Percentiles rank a stretch among this genome's conserved stretches.
Evolutionary conservation across 345 rosid species (phyloP).

Genomic region (Citrus cavaleriei): DNA sequence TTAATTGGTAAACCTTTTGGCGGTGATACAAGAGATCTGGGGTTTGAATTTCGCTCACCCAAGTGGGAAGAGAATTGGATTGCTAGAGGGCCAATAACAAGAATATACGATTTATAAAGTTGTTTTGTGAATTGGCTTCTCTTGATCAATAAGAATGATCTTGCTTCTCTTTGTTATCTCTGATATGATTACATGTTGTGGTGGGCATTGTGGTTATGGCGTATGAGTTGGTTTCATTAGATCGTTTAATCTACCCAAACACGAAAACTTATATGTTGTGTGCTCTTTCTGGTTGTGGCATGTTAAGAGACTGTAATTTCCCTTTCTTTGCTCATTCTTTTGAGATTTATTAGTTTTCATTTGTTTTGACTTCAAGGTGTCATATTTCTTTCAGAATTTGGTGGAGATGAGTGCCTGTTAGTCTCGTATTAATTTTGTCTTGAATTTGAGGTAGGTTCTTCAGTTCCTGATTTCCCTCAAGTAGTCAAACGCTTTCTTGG

Average conservation of each 20-base stretch:
- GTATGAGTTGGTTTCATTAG: not conserved
- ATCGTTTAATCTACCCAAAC: not conserved
- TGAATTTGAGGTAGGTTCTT: not conserved
- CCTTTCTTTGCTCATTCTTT: not conserved
- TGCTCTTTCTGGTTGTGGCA: not conserved
- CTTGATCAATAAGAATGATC: slow-evolving; percentile 1
- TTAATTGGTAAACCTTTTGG: not conserved
- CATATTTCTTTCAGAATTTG: not conserved
- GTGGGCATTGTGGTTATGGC: too few relatives aligned
- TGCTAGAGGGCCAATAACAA: too few relatives aligned
- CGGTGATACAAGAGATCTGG: too few relatives aligned
- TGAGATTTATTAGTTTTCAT: not conserved
- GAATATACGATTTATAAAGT: not conserved
- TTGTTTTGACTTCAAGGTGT: not conserved
- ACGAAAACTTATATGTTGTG: too few relatives aligned
- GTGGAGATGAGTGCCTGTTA: not conserved
- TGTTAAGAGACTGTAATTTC: not conserved
- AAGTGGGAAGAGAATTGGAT: too few relatives aligned
- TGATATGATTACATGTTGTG: not conserved
- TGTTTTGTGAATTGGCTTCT: not conserved
- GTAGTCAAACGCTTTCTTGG: not conserved
- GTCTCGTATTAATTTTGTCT: not conserved
- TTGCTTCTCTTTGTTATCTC: not conserved
- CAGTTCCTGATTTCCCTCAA: not conserved
- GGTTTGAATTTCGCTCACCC: too few relatives aligned